A percentile compares a stretch with the other conserved stretches of the same genome.
These are phyloP conservation scores for Cenchrus fungigraminus DNA, from an alignment of 176 grass and related monocot genomes.

Conservation along the genomic window DNA sequence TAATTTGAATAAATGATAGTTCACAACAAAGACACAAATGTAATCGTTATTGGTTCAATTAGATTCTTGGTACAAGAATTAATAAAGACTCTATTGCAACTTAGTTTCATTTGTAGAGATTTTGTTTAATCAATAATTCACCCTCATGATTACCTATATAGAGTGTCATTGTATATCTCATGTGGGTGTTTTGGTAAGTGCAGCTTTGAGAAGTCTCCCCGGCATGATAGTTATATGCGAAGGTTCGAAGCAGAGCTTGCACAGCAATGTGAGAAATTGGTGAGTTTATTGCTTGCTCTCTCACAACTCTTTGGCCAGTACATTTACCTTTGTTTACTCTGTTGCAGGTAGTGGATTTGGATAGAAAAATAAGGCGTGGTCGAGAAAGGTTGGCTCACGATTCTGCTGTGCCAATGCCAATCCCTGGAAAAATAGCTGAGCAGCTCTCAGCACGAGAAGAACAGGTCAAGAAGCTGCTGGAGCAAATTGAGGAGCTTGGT, in stretches of 20 bases:
- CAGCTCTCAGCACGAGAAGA: slow-evolving; percentile 77
- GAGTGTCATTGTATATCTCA: slow-evolving; percentile 7
- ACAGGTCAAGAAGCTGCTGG: slow-evolving; percentile 85
- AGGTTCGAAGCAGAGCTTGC: slow-evolving; percentile 89
- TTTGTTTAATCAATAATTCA: slow-evolving; percentile 20
- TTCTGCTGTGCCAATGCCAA: slow-evolving; percentile 52
- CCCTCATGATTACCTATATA: neutral
- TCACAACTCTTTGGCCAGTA: neutral
- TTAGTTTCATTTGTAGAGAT: neutral
- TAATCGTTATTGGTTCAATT: neutral
- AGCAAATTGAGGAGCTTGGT: slow-evolving; percentile 88
- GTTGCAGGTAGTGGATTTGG: slow-evolving; percentile 80
- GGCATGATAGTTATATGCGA: slow-evolving; percentile 66
- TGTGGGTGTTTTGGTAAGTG: slow-evolving; percentile 35
- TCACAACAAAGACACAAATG: neutral
- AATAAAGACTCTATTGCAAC: neutral
- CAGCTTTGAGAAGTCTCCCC: slow-evolving; percentile 92
- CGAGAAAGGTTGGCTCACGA: slow-evolving; percentile 80
- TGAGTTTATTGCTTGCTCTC: slow-evolving; percentile 50
- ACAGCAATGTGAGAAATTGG: slow-evolving; percentile 93
- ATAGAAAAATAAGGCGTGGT: slow-evolving; percentile 87
- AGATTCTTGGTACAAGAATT: neutral
- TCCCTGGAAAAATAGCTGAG: slow-evolving; percentile 65
- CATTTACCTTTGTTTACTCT: slow-evolving; percentile 30
- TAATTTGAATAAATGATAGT: neutral